A percentile compares a stretch with the other conserved stretches of the same genome.
These are phyloP conservation scores for Globomyces pollinis-pini DNA, from an alignment of 192 early-diverging fungal species.

Conservation along the genomic window DNA sequence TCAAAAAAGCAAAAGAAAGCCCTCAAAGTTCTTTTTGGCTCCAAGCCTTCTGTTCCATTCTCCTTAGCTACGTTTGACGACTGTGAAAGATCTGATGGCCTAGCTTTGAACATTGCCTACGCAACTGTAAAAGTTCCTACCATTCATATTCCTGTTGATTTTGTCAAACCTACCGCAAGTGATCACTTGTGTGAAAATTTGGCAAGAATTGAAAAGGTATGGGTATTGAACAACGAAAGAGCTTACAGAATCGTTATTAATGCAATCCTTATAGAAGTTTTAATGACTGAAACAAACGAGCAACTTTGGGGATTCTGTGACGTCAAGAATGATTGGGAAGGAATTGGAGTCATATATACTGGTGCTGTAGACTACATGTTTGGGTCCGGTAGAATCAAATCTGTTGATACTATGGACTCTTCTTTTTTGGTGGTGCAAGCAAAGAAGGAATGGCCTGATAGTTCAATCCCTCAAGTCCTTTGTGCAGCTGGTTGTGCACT, in stretches of 20 bases:
- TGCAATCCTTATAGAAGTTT: constrained; percentile 1
- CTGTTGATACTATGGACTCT: constrained; percentile 12
- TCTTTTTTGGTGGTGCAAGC: constrained; percentile 14
- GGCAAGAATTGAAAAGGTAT: neutral
- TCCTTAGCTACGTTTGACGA: constrained; percentile 6
- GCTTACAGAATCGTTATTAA: constrained; percentile 14
- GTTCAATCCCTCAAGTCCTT: constrained; percentile 10
- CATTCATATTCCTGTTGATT: neutral
- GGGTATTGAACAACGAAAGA: constrained; percentile 15
- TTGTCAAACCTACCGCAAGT: neutral
- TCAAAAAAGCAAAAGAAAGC: neutral
- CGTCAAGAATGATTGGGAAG: constrained; percentile 13
- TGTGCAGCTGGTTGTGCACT: constrained; percentile 12
- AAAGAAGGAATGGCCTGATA: constrained; percentile 13
- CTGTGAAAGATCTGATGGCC: constrained; percentile 11
- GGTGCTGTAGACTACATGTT: constrained; percentile 15
- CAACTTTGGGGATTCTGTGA: constrained; percentile 10
- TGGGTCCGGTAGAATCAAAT: constrained; percentile 13
- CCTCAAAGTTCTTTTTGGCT: neutral
- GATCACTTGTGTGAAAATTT: constrained; percentile 1
- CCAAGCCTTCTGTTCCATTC: constrained; percentile 11
- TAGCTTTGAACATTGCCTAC: neutral
- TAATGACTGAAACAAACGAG: constrained; percentile 1
- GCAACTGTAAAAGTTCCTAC: neutral
- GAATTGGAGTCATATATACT: constrained; percentile 11